Percentiles rank a stretch among this genome's conserved stretches.
Evolutionary conservation across 2,329 filamentous ascomycete species (phyloP).

Genomic region (Fonsecaea nubica): DNA sequence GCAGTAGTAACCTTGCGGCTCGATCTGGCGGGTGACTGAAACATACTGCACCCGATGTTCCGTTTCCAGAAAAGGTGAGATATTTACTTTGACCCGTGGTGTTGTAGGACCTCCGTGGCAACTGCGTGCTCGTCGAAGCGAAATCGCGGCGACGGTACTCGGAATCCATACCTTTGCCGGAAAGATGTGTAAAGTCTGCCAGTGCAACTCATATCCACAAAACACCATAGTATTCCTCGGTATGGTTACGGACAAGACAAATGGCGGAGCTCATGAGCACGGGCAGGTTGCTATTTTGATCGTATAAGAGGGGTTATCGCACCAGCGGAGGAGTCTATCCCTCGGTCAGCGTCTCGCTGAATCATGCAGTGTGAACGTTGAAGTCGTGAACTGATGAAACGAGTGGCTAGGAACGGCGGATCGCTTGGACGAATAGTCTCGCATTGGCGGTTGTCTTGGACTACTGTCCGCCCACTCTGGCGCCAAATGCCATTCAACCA

Average conservation of each 20-base stretch:
- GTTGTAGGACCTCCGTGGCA: conserved; percentile 5
- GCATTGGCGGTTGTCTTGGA: conserved; percentile 31
- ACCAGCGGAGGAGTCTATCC: conserved; percentile 5
- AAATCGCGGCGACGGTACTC: not conserved
- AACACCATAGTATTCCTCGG: not conserved
- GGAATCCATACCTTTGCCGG: not conserved
- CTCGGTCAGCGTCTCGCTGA: conserved; percentile 34
- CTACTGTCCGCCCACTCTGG: conserved; percentile 27
- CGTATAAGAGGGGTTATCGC: conserved; percentile 8
- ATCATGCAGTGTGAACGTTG: conserved; percentile 18
- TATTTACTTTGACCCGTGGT: conserved; percentile 14
- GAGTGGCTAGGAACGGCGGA: conserved; percentile 38
- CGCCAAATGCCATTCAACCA: conserved; percentile 30
- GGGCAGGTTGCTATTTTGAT: conserved; percentile 36
- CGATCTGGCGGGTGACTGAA: conserved; percentile 25
- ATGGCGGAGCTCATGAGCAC: conserved; percentile 1
- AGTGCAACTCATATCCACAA: not conserved
- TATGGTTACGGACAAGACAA: not conserved
- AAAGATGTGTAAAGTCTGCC: not conserved
- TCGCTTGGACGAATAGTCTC: conserved; percentile 28
- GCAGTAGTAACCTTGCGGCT: conserved; percentile 20
- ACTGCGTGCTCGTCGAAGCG: not conserved
- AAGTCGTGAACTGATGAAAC: conserved; percentile 37
- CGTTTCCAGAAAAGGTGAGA: conserved; percentile 8
- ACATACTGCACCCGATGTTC: conserved; percentile 30